These are phyloP conservation scores for Plasmodium gonderi DNA, from an alignment of 169 alveolate genomes.

Conservation along the genomic window DNA sequence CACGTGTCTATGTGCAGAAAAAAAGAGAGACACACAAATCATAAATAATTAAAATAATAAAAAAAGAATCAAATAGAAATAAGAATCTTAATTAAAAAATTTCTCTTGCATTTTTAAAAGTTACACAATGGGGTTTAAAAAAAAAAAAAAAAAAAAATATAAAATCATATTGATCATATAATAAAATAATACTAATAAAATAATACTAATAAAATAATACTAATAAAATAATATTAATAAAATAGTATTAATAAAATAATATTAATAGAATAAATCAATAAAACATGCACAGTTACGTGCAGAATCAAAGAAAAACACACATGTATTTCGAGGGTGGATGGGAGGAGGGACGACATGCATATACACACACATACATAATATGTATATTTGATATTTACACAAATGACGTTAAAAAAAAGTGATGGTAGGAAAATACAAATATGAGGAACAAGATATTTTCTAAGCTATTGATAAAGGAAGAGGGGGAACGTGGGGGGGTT, in stretches of 20 bases:
- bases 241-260: neutral
- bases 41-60: neutral
- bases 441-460: too few relatives aligned
- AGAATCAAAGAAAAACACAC: neutral
- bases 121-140: neutral
- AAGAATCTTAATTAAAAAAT: too few relatives aligned
- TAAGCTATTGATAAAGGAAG: too few relatives aligned
- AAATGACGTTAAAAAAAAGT: neutral
- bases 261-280: neutral
- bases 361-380: too few relatives aligned
- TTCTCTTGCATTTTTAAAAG: neutral
- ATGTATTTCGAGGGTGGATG: neutral
- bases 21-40: neutral
- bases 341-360: neutral
- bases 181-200: neutral
- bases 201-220: neutral
- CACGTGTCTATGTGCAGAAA: neutral
- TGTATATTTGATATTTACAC: neutral
- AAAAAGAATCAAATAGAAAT: neutral
- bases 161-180: neutral
- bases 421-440: neutral
- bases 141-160: neutral
- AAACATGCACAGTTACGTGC: neutral
- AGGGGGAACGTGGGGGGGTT: too few relatives aligned
- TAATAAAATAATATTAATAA: neutral